Evolutionary conservation across 371 early-diverging fungal species (phyloP).

Genomic region (Parasitella parasitica): DNA sequence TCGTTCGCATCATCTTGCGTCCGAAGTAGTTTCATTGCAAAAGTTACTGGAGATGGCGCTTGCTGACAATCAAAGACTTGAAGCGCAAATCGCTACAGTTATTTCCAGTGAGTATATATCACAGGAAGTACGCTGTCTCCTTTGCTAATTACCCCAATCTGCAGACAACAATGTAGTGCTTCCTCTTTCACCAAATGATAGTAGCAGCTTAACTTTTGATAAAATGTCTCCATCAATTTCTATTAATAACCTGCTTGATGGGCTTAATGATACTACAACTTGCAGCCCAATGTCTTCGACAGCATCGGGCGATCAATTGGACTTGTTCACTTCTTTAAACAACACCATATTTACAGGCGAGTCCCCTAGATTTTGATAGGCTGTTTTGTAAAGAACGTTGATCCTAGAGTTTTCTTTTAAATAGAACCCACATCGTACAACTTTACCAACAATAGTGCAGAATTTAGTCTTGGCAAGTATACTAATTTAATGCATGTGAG

Average conservation of each 20-base stretch:
- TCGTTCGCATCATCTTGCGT: not conserved
- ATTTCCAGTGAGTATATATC: not conserved
- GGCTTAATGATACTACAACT: not conserved
- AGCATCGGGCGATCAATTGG: not conserved
- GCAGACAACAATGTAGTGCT: not conserved
- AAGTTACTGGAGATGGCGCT: not conserved
- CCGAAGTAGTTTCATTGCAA: conserved; percentile 2
- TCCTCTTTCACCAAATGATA: not conserved
- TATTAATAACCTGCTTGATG: not conserved
- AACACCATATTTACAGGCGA: conserved; percentile 7
- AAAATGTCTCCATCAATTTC: not conserved
- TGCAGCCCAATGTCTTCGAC: not conserved
- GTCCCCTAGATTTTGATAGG: not conserved
- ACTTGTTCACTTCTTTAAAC: not conserved
- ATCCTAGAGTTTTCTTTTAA: conserved; percentile 6
- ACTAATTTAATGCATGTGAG: not conserved
- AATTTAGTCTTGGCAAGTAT: conserved; percentile 21
- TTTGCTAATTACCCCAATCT: too few relatives aligned
- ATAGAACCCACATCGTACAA: conserved; percentile 1
- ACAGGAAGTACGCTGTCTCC: too few relatives aligned
- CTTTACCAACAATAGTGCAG: not conserved
- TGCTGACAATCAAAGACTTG: not conserved
- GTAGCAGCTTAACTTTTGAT: not conserved
- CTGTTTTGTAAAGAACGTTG: not conserved
- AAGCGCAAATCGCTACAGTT: not conserved